Evolutionary conservation across 2,329 filamentous ascomycete species (phyloP).

Genomic region (Nigrospora sphaerica): DNA sequence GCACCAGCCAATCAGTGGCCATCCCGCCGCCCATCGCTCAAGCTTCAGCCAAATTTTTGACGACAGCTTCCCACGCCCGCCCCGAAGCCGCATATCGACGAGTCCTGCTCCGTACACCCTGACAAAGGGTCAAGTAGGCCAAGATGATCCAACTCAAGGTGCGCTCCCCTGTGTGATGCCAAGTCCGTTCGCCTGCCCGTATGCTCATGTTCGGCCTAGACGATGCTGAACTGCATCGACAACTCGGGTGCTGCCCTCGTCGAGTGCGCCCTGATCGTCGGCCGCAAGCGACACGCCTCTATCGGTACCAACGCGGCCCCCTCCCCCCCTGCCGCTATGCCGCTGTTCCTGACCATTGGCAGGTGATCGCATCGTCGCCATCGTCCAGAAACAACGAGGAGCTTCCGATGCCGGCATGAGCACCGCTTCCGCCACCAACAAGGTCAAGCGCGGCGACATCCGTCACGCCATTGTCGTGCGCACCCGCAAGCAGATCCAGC

Average conservation of each 20-base stretch:
- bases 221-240: conserved; percentile 99
- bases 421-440: conserved; percentile 70
- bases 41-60: conserved; percentile 1
- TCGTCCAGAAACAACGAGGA: conserved; percentile 93
- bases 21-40: neutral
- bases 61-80: neutral
- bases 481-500: conserved; percentile 78
- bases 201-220: conserved; percentile 42
- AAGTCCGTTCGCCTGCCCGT: neutral
- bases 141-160: conserved; percentile 93
- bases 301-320: conserved; percentile 58
- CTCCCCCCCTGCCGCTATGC: neutral
- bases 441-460: conserved; percentile 94
- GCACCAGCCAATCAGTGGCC: neutral
- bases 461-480: conserved; percentile 93
- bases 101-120: neutral
- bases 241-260: conserved; percentile 97
- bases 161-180: neutral
- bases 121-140: conserved; percentile 19
- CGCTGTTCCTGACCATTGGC: neutral
- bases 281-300: conserved; percentile 79
- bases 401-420: conserved; percentile 65
- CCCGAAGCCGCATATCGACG: neutral
- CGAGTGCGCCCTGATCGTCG: conserved; percentile 89
- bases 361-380: conserved; percentile 96